These are phyloP conservation scores for Leucosporidium yakuticum DNA, from an alignment of 768 basidiomycete genomes.

Conservation along the genomic window DNA sequence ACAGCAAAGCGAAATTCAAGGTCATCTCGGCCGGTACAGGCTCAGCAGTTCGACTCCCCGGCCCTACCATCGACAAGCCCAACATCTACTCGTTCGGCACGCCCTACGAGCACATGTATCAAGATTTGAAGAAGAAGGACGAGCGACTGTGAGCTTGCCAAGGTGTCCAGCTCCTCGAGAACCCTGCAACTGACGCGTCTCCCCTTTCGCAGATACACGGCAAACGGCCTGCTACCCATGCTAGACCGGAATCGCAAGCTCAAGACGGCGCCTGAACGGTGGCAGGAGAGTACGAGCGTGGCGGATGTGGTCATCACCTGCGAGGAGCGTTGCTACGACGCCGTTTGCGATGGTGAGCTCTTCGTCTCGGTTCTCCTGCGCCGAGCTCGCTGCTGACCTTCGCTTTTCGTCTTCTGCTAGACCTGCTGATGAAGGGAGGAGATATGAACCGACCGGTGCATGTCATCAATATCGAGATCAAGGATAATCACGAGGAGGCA, in stretches of 20 bases:
- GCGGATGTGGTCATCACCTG: constrained; percentile 99
- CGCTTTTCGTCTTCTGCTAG: constrained; percentile 45
- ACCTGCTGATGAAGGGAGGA: constrained; percentile 77
- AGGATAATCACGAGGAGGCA: constrained; percentile 98
- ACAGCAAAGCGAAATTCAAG: constrained; percentile 79
- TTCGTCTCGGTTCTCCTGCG: background rate
- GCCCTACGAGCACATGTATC: constrained; percentile 90
- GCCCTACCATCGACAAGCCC: constrained; percentile 92
- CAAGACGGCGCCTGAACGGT: constrained; percentile 88
- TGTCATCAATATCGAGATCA: constrained; percentile 95
- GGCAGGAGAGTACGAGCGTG: constrained; percentile 83
- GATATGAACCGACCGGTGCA: constrained; percentile 92
- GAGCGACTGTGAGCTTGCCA: constrained; percentile 59
- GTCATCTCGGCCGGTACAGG: constrained; percentile 95
- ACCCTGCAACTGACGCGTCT: background rate
- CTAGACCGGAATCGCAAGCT: constrained; percentile 88
- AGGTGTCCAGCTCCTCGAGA: background rate
- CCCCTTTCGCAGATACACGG: constrained; percentile 61
- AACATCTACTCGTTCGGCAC: constrained; percentile 97
- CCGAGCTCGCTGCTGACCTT: background rate
- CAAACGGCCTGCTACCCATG: constrained; percentile 92
- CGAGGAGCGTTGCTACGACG: constrained; percentile 97
- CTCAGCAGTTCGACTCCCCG: constrained; percentile 91
- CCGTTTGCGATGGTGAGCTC: constrained; percentile 86
- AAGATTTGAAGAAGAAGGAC: constrained; percentile 80